Percentiles rank a stretch among this genome's conserved stretches.
phyloP scores from a whole-genome alignment of 768 basidiomycete species.

The Collybia mongolica region DNA sequence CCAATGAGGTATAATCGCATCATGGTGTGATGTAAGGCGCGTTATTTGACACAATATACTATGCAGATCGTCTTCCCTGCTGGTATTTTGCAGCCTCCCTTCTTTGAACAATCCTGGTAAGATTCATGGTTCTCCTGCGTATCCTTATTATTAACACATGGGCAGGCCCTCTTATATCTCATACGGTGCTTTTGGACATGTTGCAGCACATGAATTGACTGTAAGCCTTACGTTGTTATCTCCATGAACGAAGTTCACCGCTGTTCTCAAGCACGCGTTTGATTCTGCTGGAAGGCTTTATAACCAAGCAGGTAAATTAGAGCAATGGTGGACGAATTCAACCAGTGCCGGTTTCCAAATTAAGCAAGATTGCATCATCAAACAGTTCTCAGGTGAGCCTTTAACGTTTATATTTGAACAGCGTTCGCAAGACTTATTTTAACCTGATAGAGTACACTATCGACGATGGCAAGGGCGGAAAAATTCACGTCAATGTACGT shows the following conservation, averaged over 20 bases:
- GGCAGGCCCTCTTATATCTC: constrained; percentile 83
- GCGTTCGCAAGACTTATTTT: constrained; percentile 6
- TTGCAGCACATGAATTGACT: constrained; percentile 91
- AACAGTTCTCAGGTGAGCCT: constrained; percentile 78
- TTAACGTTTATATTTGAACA: neutral
- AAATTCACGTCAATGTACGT: constrained; percentile 80
- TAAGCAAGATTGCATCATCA: constrained; percentile 85
- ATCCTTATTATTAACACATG: constrained; percentile 6
- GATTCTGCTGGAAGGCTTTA: constrained; percentile 89
- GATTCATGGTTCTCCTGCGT: constrained; percentile 11
- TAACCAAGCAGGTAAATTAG: constrained; percentile 84
- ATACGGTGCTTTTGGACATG: constrained; percentile 91
- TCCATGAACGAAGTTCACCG: neutral
- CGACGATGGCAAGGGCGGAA: constrained; percentile 81
- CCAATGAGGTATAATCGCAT: constrained; percentile 65
- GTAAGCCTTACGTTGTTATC: constrained; percentile 36
- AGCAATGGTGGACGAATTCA: constrained; percentile 90
- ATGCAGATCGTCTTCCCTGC: constrained; percentile 91
- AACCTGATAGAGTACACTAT: constrained; percentile 69
- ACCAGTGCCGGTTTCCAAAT: constrained; percentile 83
- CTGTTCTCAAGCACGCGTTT: constrained; percentile 75
- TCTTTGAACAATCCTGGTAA: constrained; percentile 81
- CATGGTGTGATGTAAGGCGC: neutral
- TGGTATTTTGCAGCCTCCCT: constrained; percentile 90
- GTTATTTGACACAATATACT: neutral